Evolutionary conservation across 257 asterid species (phyloP).

Genomic region (Solanum bulbocastanum): DNA sequence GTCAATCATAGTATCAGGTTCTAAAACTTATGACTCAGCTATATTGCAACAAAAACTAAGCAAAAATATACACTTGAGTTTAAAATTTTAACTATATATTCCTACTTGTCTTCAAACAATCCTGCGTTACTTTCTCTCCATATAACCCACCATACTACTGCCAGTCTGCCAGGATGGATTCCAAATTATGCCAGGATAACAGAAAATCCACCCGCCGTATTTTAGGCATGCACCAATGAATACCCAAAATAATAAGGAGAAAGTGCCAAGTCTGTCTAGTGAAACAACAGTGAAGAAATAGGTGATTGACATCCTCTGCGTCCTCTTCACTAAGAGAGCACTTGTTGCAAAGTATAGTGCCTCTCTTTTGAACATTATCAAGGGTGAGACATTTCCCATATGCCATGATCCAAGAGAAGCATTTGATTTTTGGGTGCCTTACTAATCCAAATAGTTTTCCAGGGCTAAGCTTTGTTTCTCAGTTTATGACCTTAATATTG

Average conservation of each 20-base stretch:
- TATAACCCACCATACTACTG: background rate
- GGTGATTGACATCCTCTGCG: background rate
- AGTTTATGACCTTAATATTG: background rate
- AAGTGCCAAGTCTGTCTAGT: background rate
- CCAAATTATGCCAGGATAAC: background rate
- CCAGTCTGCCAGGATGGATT: background rate
- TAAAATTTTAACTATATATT: background rate
- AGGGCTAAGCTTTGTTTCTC: background rate
- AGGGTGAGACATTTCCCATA: background rate
- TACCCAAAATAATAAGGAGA: background rate
- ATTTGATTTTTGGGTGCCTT: background rate
- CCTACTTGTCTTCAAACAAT: background rate
- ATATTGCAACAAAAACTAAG: background rate
- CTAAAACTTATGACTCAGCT: background rate
- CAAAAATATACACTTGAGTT: background rate
- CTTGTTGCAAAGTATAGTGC: background rate
- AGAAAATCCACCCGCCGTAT: background rate
- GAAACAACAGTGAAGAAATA: background rate
- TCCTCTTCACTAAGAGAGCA: background rate
- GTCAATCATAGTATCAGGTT: background rate
- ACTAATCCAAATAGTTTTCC: background rate
- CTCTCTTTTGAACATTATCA: background rate
- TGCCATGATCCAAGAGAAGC: background rate
- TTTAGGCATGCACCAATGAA: background rate
- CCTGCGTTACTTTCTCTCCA: background rate